These are phyloP conservation scores for Starmerella ratchasimensis DNA, from an alignment of 805 yeast species.

Conservation along the genomic window DNA sequence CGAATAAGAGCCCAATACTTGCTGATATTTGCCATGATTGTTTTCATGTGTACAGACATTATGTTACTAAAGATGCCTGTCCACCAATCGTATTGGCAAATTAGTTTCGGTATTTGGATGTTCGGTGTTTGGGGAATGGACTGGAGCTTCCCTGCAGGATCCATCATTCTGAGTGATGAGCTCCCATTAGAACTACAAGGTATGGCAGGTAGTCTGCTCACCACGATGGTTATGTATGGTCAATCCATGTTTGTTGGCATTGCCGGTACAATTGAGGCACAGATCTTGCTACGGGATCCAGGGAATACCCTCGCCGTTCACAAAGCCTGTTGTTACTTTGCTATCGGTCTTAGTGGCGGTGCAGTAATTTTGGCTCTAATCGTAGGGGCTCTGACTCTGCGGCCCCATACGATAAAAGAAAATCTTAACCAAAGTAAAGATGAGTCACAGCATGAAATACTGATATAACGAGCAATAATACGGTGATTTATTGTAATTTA, in stretches of 20 bases:
- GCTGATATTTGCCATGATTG: conserved; percentile 37
- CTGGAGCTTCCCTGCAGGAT: conserved; percentile 58
- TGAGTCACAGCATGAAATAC: too few relatives aligned
- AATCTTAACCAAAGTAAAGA: too few relatives aligned
- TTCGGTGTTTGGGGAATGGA: conserved; percentile 63
- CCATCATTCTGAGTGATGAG: conserved; percentile 44
- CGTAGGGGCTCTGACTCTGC: too few relatives aligned
- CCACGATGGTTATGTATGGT: conserved; percentile 58
- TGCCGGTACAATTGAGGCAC: conserved; percentile 31
- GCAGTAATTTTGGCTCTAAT: too few relatives aligned
- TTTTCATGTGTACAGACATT: conserved; percentile 30
- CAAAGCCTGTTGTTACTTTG: conserved; percentile 6
- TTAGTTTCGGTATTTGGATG: conserved; percentile 41
- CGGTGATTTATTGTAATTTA: too few relatives aligned
- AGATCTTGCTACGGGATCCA: conserved; percentile 2
- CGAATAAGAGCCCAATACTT: conserved; percentile 38
- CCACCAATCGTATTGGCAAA: conserved; percentile 44
- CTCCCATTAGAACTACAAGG: conserved; percentile 58
- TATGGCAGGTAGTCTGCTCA: conserved; percentile 59
- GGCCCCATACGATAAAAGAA: too few relatives aligned
- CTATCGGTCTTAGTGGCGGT: conserved; percentile 12
- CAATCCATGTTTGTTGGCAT: conserved; percentile 55
- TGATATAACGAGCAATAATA: too few relatives aligned
- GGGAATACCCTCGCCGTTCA: conserved; percentile 2
- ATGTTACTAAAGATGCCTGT: conserved; percentile 30